Conservation (phyloP, 306 rosid species). For the Elaeagnus macrophylla region DNA sequence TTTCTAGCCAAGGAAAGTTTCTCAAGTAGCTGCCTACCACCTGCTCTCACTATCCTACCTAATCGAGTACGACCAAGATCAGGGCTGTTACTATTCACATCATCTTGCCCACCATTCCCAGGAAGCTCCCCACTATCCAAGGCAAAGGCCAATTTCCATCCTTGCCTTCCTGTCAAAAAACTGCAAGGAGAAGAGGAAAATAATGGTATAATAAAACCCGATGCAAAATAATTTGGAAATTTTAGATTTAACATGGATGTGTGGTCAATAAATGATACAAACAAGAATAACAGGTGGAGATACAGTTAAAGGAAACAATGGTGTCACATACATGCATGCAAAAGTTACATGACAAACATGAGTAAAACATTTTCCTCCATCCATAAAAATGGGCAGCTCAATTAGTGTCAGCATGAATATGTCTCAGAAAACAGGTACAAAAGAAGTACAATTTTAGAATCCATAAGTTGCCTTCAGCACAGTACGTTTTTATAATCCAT, state of each 20-base stretch:
- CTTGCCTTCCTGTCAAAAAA: slow-evolving; percentile 38
- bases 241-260: neutral
- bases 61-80: slow-evolving; percentile 72
- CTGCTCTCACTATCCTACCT: slow-evolving; percentile 80
- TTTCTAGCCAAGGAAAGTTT: slow-evolving; percentile 77
- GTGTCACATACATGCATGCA: no score
- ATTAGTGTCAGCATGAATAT: no score
- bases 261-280: no score
- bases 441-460: no score
- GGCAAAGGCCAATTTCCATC: slow-evolving; percentile 61
- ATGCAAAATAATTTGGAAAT: neutral
- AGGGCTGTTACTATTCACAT: slow-evolving; percentile 39
- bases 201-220: slow-evolving; percentile 11
- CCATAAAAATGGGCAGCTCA: no score
- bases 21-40: slow-evolving; percentile 69
- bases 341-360: no score
- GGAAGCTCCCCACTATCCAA: slow-evolving; percentile 76
- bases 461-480: no score
- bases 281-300: no score
- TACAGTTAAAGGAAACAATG: no score
- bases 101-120: slow-evolving; percentile 52
- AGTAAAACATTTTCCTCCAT: no score
- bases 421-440: no score
- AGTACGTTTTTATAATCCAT: no score
- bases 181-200: slow-evolving; percentile 38